These are phyloP conservation scores for Lipomyces yamadae DNA, from an alignment of 805 yeast genomes.

Conservation along the genomic window DNA sequence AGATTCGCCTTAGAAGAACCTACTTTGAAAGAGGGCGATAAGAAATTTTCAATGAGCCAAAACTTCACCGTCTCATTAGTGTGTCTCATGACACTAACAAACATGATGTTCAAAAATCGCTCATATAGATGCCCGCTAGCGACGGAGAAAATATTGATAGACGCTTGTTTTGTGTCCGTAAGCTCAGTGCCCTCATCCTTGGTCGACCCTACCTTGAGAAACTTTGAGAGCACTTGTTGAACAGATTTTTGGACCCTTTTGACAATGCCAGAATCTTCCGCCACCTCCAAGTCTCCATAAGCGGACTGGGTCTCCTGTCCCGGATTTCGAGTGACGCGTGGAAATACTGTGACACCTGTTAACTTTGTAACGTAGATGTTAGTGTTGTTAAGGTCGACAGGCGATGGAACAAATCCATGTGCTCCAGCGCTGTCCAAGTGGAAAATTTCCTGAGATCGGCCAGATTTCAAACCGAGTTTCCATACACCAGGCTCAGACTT, in stretches of 20 bases:
- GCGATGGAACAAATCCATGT: slow-evolving; percentile 16
- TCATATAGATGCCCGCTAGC: slow-evolving; percentile 85
- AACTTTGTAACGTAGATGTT: slow-evolving; percentile 49
- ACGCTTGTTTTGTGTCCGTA: slow-evolving; percentile 52
- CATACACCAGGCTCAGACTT: slow-evolving; percentile 74
- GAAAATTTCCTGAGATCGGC: slow-evolving; percentile 53
- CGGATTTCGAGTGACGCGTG: slow-evolving; percentile 52
- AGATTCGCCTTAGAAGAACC: neutral
- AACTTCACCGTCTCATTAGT: slow-evolving; percentile 71
- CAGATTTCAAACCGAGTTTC: slow-evolving; percentile 55
- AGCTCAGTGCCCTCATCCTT: slow-evolving; percentile 4
- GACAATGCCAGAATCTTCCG: slow-evolving; percentile 13
- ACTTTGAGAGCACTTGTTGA: slow-evolving; percentile 22
- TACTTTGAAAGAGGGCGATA: slow-evolving; percentile 68
- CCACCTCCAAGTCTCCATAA: slow-evolving; percentile 28
- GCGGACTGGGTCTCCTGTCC: slow-evolving; percentile 48
- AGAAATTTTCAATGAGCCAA: slow-evolving; percentile 83
- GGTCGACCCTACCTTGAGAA: slow-evolving; percentile 15
- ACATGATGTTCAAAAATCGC: slow-evolving; percentile 76
- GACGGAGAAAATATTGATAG: slow-evolving; percentile 77
- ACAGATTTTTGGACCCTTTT: slow-evolving; percentile 28
- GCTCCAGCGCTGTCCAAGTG: slow-evolving; percentile 47
- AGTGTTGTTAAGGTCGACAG: slow-evolving; percentile 22
- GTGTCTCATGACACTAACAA: slow-evolving; percentile 70
- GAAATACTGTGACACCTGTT: slow-evolving; percentile 54